Evolutionary conservation across 371 early-diverging fungal genomes (phyloP).

Genomic region (Sporodiniella umbellata): DNA sequence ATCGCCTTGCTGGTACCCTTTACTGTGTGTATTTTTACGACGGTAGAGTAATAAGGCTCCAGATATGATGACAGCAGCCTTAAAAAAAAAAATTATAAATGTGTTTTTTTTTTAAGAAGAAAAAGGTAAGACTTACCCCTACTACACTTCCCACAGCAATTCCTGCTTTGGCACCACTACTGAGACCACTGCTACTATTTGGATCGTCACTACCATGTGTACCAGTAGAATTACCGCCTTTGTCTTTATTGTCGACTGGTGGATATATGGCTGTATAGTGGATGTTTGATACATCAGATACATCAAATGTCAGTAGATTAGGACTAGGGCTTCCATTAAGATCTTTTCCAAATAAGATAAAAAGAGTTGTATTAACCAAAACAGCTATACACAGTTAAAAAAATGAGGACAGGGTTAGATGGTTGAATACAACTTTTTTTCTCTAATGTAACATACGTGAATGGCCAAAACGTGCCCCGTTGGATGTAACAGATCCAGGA

Average conservation of each 20-base stretch:
- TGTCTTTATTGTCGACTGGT: background rate
- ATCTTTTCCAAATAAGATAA: constrained; percentile 6
- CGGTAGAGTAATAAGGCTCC: background rate
- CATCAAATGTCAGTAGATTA: constrained; percentile 1
- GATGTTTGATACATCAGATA: background rate
- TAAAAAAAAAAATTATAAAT: background rate
- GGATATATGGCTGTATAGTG: background rate
- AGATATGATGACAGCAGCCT: constrained; percentile 2
- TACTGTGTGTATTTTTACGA: background rate
- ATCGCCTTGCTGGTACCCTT: background rate
- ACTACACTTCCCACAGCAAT: background rate
- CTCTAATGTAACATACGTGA: background rate
- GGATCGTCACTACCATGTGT: too few relatives aligned
- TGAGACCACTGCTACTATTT: background rate
- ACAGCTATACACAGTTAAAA: background rate
- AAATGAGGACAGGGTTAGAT: background rate
- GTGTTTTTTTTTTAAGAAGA: background rate
- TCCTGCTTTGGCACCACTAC: constrained; percentile 1
- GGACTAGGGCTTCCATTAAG: background rate
- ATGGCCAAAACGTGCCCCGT: constrained; percentile 4
- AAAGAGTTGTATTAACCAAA: constrained; percentile 1
- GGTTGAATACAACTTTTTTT: too few relatives aligned
- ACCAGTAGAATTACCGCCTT: background rate
- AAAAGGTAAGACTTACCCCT: background rate
- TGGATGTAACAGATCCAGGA: background rate